Base-by-base conservation (phyloP, 2,329 filamentous ascomycete species). In the Cladosporium sp. region DNA sequence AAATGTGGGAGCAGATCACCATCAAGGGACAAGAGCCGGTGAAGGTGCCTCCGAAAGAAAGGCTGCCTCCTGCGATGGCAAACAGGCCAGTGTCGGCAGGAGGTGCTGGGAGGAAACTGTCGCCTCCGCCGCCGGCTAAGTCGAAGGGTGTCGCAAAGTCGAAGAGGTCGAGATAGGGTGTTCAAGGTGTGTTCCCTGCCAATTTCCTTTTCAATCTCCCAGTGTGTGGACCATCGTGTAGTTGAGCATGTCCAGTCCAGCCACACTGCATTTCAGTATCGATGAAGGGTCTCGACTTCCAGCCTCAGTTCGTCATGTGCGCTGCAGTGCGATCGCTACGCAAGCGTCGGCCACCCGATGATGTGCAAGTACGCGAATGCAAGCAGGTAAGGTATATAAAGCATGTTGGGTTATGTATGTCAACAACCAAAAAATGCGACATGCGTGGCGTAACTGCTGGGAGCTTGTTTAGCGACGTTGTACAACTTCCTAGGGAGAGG, bases 1-100 rank as follows among this genome's bases (percentile, higher is more conserved):
- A 55, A 22, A 66, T 71, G 60, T 70, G 69, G 68, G 38, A 62
- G 37, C 64, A 66, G 61, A 68, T 70, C 37, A 67, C 67, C 38
- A 47, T 59, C 38, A 59, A 59, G 28, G 56, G 49, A 25, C 47
- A 59, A 28, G 49, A 45, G 30, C 38, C 39, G 25, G 12, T 47
- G 38, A 51, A 59, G 12, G 34, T 43, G 25, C 37, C 47, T 7
- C 37, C 37, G 17, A 37, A 7, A 19, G 54, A 47, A 9, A 49
- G 30, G 34, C 19, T 38, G n/a, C 54, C 54, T 14, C 30, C 36
- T 2, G 19, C 9, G 30, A 49, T 56, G 54, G 54, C 54, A 7
- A 56, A 56, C n/a, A 47, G 54, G 20, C 15, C 42, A 15, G 19
- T 30, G 15, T 42, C 42, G 1, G 39, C 49, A 14, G 52, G 11